A percentile compares a stretch with the other conserved stretches of the same genome.
phyloP scores from a whole-genome alignment of 352 stramenopile species.

The Phytophthora pistaciae region DNA sequence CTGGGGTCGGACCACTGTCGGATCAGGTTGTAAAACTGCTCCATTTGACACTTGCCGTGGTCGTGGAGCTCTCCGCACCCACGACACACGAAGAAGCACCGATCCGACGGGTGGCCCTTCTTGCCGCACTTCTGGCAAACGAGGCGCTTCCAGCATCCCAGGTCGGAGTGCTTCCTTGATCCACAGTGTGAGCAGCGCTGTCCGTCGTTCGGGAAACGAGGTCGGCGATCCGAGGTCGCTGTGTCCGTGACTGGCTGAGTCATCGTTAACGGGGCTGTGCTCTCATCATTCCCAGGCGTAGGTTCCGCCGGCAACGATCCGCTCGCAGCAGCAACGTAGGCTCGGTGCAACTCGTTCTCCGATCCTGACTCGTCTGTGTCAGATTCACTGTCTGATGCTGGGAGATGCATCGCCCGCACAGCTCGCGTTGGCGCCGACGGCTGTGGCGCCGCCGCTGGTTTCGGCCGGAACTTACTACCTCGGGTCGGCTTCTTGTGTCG shows the following conservation, averaged over 20 bases:
- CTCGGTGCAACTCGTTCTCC: neutral
- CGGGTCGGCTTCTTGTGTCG: slow-evolving; percentile 5
- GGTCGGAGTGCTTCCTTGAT: neutral
- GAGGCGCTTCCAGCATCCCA: slow-evolving; percentile 19
- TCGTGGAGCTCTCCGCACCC: slow-evolving; percentile 19
- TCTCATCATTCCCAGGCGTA: no score
- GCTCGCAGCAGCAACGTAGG: neutral
- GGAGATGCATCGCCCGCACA: neutral
- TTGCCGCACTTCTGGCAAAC: slow-evolving; percentile 13
- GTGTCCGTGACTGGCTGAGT: no score
- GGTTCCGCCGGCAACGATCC: no score
- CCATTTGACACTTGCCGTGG: slow-evolving; percentile 9
- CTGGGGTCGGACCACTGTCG: slow-evolving; percentile 16
- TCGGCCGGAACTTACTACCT: slow-evolving; percentile 1
- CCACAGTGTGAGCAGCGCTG: slow-evolving; percentile 3
- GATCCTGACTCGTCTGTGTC: neutral
- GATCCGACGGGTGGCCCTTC: slow-evolving; percentile 13
- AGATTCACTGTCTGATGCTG: neutral
- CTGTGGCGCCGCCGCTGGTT: neutral
- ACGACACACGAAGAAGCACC: slow-evolving; percentile 14
- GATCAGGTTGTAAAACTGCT: slow-evolving; percentile 23
- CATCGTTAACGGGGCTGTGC: no score
- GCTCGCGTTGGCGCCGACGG: neutral
- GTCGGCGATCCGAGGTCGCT: neutral
- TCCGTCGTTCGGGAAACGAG: neutral